A percentile compares a stretch with the other conserved stretches of the same genome.
These are phyloP conservation scores for Pulveroboletus sp. DNA, from an alignment of 768 basidiomycete species.

Conservation along the genomic window DNA sequence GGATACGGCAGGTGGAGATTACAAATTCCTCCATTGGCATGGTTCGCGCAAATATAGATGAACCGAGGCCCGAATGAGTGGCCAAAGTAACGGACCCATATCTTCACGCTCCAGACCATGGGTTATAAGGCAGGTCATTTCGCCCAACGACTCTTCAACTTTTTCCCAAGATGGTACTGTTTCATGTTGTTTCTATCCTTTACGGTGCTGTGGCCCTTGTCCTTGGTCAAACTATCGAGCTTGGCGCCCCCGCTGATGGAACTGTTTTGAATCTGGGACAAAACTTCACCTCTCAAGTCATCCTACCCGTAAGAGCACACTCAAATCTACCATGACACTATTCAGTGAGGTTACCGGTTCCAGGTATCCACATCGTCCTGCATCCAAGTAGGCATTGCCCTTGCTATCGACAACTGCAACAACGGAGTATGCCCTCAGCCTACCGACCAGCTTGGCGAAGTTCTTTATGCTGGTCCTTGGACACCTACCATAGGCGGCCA, in stretches of 20 bases:
- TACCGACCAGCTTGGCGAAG: conserved; percentile 15
- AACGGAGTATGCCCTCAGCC: conserved; percentile 25
- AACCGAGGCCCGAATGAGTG: background rate
- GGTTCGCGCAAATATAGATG: background rate
- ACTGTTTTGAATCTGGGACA: conserved; percentile 14
- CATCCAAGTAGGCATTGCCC: conserved; percentile 32
- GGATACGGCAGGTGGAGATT: too few species aligned
- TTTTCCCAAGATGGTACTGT: conserved; percentile 16
- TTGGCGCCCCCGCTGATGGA: conserved; percentile 23
- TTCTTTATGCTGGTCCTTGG: conserved; percentile 31
- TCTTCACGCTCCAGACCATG: too few species aligned
- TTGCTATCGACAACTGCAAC: conserved; percentile 18
- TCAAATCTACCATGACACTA: background rate
- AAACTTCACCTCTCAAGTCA: conserved; percentile 18
- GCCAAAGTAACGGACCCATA: too few species aligned
- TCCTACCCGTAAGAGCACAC: conserved; percentile 18
- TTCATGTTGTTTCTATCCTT: conserved; percentile 6
- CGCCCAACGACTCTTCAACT: too few species aligned
- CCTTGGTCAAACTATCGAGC: conserved; percentile 27
- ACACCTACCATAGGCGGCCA: conserved; percentile 9
- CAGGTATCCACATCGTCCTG: conserved; percentile 19
- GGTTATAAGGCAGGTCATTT: background rate
- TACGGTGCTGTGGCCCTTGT: conserved; percentile 5
- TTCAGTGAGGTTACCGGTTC: background rate
- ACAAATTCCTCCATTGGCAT: background rate